Conservation (phyloP, 139 green algal genomes). For the Yamagishiella unicocca region DNA sequence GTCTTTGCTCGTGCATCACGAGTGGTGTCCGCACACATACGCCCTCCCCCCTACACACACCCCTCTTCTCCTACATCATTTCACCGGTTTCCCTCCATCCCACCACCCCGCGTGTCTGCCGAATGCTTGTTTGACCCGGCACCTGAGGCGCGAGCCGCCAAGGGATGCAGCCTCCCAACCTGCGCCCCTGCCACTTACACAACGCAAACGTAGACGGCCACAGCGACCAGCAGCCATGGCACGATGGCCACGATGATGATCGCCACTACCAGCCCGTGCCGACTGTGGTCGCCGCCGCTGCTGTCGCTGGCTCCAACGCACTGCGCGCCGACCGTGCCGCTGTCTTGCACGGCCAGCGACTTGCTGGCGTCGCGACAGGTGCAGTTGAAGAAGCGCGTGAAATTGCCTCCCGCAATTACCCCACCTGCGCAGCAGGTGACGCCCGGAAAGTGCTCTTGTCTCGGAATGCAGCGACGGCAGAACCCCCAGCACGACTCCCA, state of each 20-base stretch:
- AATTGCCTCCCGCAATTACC: slow-evolving; percentile 21
- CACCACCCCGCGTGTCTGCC: too few relatives aligned
- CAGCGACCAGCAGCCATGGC: slow-evolving; percentile 32
- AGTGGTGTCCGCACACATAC: too few relatives aligned
- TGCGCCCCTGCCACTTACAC: slow-evolving; percentile 2
- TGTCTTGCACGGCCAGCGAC: neutral
- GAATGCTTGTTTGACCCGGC: too few relatives aligned
- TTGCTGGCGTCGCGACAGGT: neutral
- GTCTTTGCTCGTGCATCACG: too few relatives aligned
- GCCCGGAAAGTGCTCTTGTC: too few relatives aligned
- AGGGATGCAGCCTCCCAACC: neutral
- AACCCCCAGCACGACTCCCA: too few relatives aligned
- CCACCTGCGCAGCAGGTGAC: neutral
- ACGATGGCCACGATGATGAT: slow-evolving; percentile 43
- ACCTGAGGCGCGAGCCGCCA: too few relatives aligned
- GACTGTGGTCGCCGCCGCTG: neutral
- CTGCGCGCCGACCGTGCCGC: neutral
- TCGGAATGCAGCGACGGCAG: too few relatives aligned
- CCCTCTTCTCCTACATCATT: too few relatives aligned
- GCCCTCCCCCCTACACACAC: too few relatives aligned
- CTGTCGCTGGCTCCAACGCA: neutral
- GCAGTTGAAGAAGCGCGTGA: slow-evolving; percentile 46
- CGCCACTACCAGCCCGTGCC: slow-evolving; percentile 13
- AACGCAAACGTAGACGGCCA: slow-evolving; percentile 42
- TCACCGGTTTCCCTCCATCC: too few relatives aligned